A percentile compares a stretch with the other conserved stretches of the same genome.
phyloP scores from a whole-genome alignment of 139 green algal species.

The Coelastrella sp. region DNA sequence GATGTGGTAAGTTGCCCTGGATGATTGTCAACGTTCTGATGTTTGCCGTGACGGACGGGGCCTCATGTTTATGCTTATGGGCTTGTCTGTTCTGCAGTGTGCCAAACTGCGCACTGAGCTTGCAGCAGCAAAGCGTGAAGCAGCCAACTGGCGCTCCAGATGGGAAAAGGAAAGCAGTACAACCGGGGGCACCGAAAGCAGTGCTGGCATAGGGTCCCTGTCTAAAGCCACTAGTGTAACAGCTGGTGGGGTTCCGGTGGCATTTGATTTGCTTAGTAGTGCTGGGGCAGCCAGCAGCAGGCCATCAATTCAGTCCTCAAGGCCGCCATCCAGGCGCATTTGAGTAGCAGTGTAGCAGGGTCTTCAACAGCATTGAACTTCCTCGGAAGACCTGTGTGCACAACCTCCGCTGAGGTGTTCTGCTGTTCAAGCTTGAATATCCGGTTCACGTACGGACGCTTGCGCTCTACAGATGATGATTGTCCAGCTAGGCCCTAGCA shows the following conservation, averaged over 20 bases:
- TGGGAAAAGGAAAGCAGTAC: background rate
- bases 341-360: too few relatives aligned
- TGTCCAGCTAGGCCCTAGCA: too few relatives aligned
- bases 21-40: background rate
- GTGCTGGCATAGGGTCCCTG: background rate
- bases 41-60: background rate
- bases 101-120: conserved; percentile 30
- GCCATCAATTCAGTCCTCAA: too few relatives aligned
- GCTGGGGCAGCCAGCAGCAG: too few relatives aligned
- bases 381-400: too few relatives aligned
- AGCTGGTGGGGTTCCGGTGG: background rate
- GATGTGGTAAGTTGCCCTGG: too few relatives aligned
- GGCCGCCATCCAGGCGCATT: too few relatives aligned
- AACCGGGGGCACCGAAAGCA: background rate
- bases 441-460: too few relatives aligned
- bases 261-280: background rate
- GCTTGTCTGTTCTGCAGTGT: background rate
- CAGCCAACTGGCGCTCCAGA: conserved; percentile 1
- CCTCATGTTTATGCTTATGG: background rate
- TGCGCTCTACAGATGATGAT: too few relatives aligned
- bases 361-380: too few relatives aligned
- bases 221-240: background rate
- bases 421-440: too few relatives aligned
- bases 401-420: too few relatives aligned
- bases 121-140: conserved; percentile 2